Evolutionary conservation across 2,329 filamentous ascomycete species (phyloP).

Genomic region (Sarocladiaceae sp.): DNA sequence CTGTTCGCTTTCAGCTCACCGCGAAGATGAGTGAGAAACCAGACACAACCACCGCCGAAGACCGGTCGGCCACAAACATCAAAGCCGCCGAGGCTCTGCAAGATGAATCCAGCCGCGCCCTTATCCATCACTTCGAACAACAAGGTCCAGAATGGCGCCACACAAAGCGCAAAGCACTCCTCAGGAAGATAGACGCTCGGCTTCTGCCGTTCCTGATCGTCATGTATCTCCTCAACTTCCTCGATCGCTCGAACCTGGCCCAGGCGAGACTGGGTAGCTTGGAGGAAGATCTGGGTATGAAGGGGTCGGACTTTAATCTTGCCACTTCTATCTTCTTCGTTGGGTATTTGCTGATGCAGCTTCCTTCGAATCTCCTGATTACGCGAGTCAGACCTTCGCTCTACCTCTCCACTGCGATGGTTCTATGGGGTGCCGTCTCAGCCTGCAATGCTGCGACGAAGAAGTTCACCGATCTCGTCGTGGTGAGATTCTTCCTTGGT

Average conservation of each 20-base stretch:
- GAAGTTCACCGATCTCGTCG: conserved; percentile 37
- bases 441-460: conserved; percentile 43
- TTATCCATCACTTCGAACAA: background rate
- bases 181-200: conserved; percentile 48
- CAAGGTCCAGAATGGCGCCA: conserved; percentile 15
- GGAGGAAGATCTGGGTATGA: conserved; percentile 49
- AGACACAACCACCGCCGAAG: background rate
- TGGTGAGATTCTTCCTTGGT: conserved; percentile 40
- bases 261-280: conserved; percentile 51
- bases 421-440: conserved; percentile 34
- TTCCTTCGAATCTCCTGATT: conserved; percentile 56
- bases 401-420: conserved; percentile 46
- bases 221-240: conserved; percentile 53
- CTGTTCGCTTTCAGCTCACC: too few species aligned
- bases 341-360: conserved; percentile 57
- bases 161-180: conserved; percentile 24
- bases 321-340: conserved; percentile 60
- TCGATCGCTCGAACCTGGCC: conserved; percentile 49
- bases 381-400: conserved; percentile 48
- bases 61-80: background rate
- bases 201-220: conserved; percentile 49
- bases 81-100: background rate
- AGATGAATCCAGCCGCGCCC: conserved; percentile 2
- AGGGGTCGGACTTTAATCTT: conserved; percentile 53
- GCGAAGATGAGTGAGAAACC: background rate